These are phyloP conservation scores for Colletotrichum sidae DNA, from an alignment of 2,329 filamentous ascomycete genomes.

Conservation along the genomic window DNA sequence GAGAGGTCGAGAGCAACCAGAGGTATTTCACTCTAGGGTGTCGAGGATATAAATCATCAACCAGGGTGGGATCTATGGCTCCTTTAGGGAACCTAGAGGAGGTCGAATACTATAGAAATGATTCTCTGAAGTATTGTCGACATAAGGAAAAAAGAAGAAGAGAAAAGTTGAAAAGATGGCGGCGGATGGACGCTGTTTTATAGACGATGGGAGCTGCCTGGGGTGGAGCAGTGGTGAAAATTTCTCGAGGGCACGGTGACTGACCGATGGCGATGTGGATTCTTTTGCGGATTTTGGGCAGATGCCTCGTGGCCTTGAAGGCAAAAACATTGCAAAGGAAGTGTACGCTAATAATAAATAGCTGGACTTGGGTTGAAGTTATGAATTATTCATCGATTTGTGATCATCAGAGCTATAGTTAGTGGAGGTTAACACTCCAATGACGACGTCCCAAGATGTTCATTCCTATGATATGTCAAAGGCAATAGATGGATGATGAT, in stretches of 20 bases:
- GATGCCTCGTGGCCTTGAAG: too few relatives aligned
- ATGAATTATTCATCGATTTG: too few relatives aligned
- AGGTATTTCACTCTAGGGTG: constrained; percentile 86
- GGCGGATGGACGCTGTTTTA: constrained; percentile 6
- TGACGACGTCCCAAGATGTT: too few relatives aligned
- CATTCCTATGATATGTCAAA: too few relatives aligned
- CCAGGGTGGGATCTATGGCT: constrained; percentile 96
- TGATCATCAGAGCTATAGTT: too few relatives aligned
- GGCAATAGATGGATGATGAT: too few relatives aligned
- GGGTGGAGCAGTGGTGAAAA: constrained; percentile 1
- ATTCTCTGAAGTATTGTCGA: constrained; percentile 69
- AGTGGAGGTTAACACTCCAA: too few relatives aligned
- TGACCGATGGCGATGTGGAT: too few relatives aligned
- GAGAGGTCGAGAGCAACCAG: constrained; percentile 68
- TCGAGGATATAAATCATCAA: constrained; percentile 93
- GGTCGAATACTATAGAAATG: constrained; percentile 98
- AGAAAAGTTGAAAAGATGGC: constrained; percentile 9
- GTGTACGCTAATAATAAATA: too few relatives aligned
- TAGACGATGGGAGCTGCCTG: not conserved
- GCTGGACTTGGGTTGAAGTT: too few relatives aligned
- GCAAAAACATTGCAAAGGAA: too few relatives aligned
- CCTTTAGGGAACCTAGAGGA: constrained; percentile 90
- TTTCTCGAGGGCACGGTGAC: not conserved
- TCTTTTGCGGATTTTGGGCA: too few relatives aligned
- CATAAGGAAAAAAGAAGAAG: constrained; percentile 23